Evolutionary conservation across 768 basidiomycete genomes (phyloP).

Genomic region (Cystobasidium ongulense): DNA sequence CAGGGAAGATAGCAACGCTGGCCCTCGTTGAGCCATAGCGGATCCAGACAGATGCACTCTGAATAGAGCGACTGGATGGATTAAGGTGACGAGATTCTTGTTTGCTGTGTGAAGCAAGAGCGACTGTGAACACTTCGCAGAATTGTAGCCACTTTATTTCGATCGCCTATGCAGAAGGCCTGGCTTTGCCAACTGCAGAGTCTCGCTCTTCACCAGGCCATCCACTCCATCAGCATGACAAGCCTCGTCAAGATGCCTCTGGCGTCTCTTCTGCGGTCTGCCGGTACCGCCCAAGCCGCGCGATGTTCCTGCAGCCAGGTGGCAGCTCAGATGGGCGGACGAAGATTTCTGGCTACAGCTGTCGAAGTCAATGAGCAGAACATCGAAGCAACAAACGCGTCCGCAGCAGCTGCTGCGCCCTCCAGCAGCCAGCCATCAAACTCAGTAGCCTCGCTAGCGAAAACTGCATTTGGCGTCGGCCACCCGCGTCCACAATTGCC

Average conservation of each 20-base stretch:
- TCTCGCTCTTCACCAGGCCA: no score
- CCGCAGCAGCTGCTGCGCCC: not conserved
- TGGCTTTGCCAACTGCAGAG: no score
- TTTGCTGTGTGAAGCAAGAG: not conserved
- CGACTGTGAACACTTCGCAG: no score
- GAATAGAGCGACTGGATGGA: not conserved
- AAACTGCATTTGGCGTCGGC: no score
- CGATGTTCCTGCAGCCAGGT: not conserved
- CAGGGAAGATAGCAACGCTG: constrained; percentile 72
- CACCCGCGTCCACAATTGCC: not conserved
- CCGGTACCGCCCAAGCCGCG: not conserved
- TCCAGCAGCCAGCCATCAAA: no score
- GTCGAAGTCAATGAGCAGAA: not conserved
- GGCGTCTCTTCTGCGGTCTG: not conserved
- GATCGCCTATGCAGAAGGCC: no score
- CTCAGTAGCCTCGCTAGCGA: no score
- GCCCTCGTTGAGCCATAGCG: constrained; percentile 33
- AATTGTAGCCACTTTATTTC: not conserved
- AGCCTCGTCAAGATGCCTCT: not conserved
- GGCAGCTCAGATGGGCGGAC: not conserved
- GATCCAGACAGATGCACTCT: not conserved
- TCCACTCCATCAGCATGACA: not conserved
- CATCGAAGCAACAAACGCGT: not conserved
- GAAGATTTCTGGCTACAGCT: constrained; percentile 12
- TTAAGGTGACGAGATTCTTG: not conserved